phyloP scores from a whole-genome alignment of 352 stramenopile species.

The Pythium oligandrum region DNA sequence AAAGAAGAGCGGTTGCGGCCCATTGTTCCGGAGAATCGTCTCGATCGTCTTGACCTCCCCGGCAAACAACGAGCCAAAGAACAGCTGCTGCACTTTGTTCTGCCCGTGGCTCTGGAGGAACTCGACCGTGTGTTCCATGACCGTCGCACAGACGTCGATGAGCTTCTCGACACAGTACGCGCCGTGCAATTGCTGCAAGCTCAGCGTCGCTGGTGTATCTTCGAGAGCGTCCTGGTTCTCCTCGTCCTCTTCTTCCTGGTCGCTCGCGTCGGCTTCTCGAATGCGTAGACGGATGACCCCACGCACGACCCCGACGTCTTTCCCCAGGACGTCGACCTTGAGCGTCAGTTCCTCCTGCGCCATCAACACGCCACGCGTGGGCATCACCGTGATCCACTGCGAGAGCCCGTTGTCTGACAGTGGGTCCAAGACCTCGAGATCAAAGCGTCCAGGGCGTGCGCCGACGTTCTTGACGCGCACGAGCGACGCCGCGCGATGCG shows the following conservation, averaged over 20 bases:
- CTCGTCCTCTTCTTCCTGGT: slow-evolving; percentile 11
- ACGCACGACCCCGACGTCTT: slow-evolving; percentile 35
- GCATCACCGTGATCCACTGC: slow-evolving; percentile 22
- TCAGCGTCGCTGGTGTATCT: neutral
- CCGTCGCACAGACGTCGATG: slow-evolving; percentile 69
- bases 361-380: slow-evolving; percentile 23
- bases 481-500: slow-evolving; percentile 43
- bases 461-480: slow-evolving; percentile 55
- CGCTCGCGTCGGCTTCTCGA: slow-evolving; percentile 17
- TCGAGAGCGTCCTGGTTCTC: slow-evolving; percentile 6
- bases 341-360: slow-evolving; percentile 32
- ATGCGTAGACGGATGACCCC: slow-evolving; percentile 38
- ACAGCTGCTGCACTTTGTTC: slow-evolving; percentile 41
- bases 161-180: slow-evolving; percentile 44
- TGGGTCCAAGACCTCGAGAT: slow-evolving; percentile 43
- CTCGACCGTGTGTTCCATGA: slow-evolving; percentile 87
- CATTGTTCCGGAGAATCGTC: slow-evolving; percentile 75
- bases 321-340: slow-evolving; percentile 40
- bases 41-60: slow-evolving; percentile 54
- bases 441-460: slow-evolving; percentile 31
- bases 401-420: slow-evolving; percentile 3
- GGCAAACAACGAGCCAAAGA: slow-evolving; percentile 71
- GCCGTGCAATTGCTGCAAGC: neutral
- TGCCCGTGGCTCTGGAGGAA: slow-evolving; percentile 48
- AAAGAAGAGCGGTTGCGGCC: slow-evolving; percentile 58